Evolutionary conservation across 2,329 filamentous ascomycete genomes (phyloP).

Genomic region (Talaromyces verruculosus): DNA sequence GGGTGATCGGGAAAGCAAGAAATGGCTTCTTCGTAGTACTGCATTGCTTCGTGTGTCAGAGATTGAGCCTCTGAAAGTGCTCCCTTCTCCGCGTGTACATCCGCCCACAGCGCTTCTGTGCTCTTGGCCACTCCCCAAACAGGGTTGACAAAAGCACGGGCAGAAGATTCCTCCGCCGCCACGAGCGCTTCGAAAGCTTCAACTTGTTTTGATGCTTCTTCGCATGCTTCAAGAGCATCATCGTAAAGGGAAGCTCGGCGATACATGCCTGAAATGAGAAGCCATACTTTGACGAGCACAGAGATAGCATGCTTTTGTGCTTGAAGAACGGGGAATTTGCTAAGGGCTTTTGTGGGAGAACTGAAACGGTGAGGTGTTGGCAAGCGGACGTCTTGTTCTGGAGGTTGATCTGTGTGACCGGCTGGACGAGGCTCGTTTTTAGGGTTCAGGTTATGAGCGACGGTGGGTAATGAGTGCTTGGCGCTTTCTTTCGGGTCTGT

Average conservation of each 20-base stretch:
- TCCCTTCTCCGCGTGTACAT: conserved; percentile 77
- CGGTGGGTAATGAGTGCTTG: conserved; percentile 35
- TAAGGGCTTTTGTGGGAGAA: conserved; percentile 44
- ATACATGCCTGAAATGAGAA: conserved; percentile 86
- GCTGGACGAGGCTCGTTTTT: conserved; percentile 35
- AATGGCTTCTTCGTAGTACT: conserved; percentile 79
- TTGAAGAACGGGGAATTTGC: conserved; percentile 53
- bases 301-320: conserved; percentile 57
- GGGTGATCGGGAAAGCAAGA: conserved; percentile 78
- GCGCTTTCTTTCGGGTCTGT: conserved; percentile 28
- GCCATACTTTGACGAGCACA: conserved; percentile 76
- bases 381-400: conserved; percentile 42
- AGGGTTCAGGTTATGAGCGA: conserved; percentile 42
- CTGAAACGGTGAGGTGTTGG: conserved; percentile 39
- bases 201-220: conserved; percentile 77
- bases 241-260: conserved; percentile 75
- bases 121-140: conserved; percentile 80
- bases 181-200: conserved; percentile 68
- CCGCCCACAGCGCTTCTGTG: conserved; percentile 79
- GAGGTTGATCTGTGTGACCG: conserved; percentile 46
- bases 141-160: conserved; percentile 60
- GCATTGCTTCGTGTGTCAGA: conserved; percentile 66
- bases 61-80: conserved; percentile 63
- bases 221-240: conserved; percentile 75
- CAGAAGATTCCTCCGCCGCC: conserved; percentile 61